Conservation (phyloP, 1,284 basidiomycete genomes). For the Volvariella volvacea region DNA sequence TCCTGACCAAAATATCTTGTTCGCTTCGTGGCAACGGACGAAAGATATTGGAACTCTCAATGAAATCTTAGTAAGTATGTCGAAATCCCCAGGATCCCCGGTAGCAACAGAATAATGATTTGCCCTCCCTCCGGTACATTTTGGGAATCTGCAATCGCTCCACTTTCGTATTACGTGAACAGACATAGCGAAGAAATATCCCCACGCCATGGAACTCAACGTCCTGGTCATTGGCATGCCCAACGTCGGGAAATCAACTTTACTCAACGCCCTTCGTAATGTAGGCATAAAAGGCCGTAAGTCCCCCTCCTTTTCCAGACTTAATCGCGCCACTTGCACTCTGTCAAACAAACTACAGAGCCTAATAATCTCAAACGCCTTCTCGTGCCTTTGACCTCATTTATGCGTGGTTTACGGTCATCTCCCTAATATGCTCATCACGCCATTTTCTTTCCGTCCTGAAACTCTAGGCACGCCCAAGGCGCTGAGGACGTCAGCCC, state of each 20-base stretch:
- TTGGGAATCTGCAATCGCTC: background rate
- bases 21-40: slow-evolving; percentile 64
- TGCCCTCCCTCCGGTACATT: background rate
- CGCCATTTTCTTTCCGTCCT: slow-evolving; percentile 2
- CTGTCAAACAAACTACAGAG: background rate
- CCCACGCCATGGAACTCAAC: slow-evolving; percentile 69
- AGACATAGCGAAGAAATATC: slow-evolving; percentile 68
- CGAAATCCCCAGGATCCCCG: slow-evolving; percentile 13
- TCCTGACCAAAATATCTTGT: slow-evolving; percentile 59
- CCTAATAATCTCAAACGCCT: background rate
- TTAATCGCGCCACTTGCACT: background rate
- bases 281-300: slow-evolving; percentile 84
- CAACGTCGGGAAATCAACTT: slow-evolving; percentile 95
- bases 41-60: slow-evolving; percentile 59
- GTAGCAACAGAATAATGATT: background rate
- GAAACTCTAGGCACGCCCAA: slow-evolving; percentile 48
- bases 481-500: slow-evolving; percentile 83
- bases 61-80: slow-evolving; percentile 68
- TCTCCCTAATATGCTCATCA: slow-evolving; percentile 1
- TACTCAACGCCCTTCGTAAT: slow-evolving; percentile 88
- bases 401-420: too few relatives aligned
- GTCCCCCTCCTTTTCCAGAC: slow-evolving; percentile 18
- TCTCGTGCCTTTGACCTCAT: too few relatives aligned
- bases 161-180: background rate
- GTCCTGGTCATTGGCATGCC: slow-evolving; percentile 96